Evolutionary conservation across 331 rosid genomes (phyloP).

Genomic region (Rosa hybrid): DNA sequence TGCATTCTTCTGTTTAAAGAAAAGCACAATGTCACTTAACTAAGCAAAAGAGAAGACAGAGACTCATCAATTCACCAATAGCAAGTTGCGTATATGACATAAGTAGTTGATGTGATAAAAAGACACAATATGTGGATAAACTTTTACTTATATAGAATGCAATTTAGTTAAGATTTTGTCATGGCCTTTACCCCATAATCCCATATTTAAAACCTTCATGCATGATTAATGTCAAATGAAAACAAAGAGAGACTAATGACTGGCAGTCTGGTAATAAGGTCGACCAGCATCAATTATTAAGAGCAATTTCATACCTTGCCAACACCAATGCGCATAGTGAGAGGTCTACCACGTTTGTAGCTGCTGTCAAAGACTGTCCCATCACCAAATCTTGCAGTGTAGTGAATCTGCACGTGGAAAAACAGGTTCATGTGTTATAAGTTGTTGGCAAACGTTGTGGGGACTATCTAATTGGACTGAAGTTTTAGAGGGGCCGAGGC

Average conservation of each 20-base stretch:
- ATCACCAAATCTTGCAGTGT: conserved; percentile 86
- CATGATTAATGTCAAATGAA: not conserved
- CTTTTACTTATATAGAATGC: not conserved
- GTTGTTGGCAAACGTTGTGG: not conserved
- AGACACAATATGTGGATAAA: not conserved
- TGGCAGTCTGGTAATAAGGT: not conserved
- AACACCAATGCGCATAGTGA: conserved; percentile 91
- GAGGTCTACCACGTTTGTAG: conserved; percentile 88
- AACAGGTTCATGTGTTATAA: not conserved
- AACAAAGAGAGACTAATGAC: conserved; percentile 1
- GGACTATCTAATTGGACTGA: not conserved
- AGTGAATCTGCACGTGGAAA: conserved; percentile 56
- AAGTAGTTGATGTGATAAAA: not conserved
- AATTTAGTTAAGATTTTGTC: not conserved
- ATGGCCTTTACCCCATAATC: not conserved
- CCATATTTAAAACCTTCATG: not conserved
- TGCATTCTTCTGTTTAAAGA: not conserved
- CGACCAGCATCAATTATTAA: not conserved
- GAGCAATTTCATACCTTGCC: conserved; percentile 62
- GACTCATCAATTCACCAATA: not conserved
- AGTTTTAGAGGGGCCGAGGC: not conserved
- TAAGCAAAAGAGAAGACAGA: not conserved
- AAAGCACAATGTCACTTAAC: not conserved
- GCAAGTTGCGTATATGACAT: not conserved
- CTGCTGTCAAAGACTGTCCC: conserved; percentile 90